Evolutionary conservation across 1,139 yeast genomes (phyloP).

Genomic region (Wickerhamomyces sp.): DNA sequence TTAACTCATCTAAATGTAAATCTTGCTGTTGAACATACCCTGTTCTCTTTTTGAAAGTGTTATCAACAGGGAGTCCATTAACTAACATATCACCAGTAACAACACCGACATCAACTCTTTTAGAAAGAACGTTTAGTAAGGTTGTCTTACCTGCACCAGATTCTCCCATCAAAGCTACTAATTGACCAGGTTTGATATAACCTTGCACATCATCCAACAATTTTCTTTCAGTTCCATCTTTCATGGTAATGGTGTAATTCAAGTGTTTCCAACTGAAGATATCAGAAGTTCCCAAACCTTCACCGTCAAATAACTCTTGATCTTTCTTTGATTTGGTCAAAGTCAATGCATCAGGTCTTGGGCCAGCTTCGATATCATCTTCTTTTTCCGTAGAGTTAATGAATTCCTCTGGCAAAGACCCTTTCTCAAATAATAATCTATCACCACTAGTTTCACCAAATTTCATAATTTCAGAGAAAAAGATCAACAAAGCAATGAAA

Average conservation of each 20-base stretch:
- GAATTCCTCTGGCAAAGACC: slow-evolving; percentile 2
- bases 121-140: slow-evolving; percentile 52
- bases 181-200: slow-evolving; percentile 51
- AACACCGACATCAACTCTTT: slow-evolving; percentile 46
- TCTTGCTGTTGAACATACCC: slow-evolving; percentile 60
- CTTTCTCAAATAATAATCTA: slow-evolving; percentile 33
- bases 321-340: slow-evolving; percentile 1
- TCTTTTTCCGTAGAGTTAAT: neutral
- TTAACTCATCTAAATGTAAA: slow-evolving; percentile 43
- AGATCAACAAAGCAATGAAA: slow-evolving; percentile 14
- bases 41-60: slow-evolving; percentile 45
- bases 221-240: slow-evolving; percentile 29
- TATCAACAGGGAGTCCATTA: slow-evolving; percentile 41
- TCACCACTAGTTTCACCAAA: slow-evolving; percentile 40
- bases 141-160: slow-evolving; percentile 76
- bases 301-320: slow-evolving; percentile 2
- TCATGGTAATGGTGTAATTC: slow-evolving; percentile 32
- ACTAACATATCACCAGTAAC: slow-evolving; percentile 54
- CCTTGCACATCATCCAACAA: slow-evolving; percentile 51
- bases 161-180: slow-evolving; percentile 65
- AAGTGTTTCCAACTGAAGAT: slow-evolving; percentile 39
- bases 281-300: slow-evolving; percentile 11
- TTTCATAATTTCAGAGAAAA: slow-evolving; percentile 36
- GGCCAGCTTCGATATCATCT: slow-evolving; percentile 15
- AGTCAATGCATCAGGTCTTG: slow-evolving; percentile 28